phyloP scores from a whole-genome alignment of 768 basidiomycete genomes.

The Cyclocybe cylindracea region DNA sequence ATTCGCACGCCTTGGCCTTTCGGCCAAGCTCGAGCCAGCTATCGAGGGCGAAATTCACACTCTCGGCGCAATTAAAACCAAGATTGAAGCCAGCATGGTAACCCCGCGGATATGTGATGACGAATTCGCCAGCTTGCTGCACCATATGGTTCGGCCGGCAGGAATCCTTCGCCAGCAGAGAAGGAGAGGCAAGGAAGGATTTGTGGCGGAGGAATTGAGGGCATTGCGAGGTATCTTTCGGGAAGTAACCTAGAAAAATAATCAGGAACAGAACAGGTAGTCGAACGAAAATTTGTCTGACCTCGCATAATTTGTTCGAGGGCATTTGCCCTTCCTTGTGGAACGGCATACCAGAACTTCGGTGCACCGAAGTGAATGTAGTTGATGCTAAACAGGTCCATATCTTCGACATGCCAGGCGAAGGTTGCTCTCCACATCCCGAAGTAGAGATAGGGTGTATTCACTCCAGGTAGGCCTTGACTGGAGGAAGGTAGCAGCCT shows the following conservation, averaged over 20 bases:
- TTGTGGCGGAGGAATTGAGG: constrained; percentile 97
- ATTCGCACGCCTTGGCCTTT: constrained; percentile 74
- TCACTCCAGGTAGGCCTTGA: constrained; percentile 88
- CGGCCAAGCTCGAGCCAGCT: constrained; percentile 91
- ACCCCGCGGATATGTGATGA: constrained; percentile 92
- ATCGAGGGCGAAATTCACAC: constrained; percentile 94
- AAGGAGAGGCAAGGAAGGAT: constrained; percentile 91
- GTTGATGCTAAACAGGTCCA: constrained; percentile 99
- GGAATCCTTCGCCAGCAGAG: constrained; percentile 73
- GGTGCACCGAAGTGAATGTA: constrained; percentile 98
- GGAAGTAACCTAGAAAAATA: constrained; percentile 72
- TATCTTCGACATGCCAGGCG: constrained; percentile 99
- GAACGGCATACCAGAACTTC: constrained; percentile 96
- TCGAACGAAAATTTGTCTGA: constrained; percentile 29
- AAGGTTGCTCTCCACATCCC: constrained; percentile 99
- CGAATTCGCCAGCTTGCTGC: constrained; percentile 93
- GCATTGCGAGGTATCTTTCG: constrained; percentile 81
- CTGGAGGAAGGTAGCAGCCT: constrained; percentile 70
- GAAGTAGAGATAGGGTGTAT: constrained; percentile 96
- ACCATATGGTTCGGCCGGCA: constrained; percentile 85
- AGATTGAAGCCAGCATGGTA: constrained; percentile 98
- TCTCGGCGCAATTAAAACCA: constrained; percentile 95
- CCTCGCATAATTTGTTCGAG: constrained; percentile 92
- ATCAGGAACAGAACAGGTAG: background rate
- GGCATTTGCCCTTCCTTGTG: constrained; percentile 77